Conservation (phyloP, 2,329 filamentous ascomycete species). For the Orbilia quercus region DNA sequence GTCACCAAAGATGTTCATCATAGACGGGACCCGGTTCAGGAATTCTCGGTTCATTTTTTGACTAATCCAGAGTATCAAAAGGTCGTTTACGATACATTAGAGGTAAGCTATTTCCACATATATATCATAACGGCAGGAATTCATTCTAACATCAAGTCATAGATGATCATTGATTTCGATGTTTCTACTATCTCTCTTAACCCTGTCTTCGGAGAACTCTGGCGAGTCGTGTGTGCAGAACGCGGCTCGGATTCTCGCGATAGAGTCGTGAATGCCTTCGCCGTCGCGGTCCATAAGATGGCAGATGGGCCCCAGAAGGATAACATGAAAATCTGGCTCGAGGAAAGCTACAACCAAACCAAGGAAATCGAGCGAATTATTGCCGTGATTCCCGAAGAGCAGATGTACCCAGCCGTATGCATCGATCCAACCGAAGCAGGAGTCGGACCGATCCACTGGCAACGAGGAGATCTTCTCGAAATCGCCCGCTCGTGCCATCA, state of each 20-base stretch:
- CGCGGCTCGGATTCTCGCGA: slow-evolving; percentile 64
- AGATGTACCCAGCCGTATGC: slow-evolving; percentile 67
- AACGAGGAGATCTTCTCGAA: slow-evolving; percentile 67
- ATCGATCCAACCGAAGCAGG: slow-evolving; percentile 67
- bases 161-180: slow-evolving; percentile 65
- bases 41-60: slow-evolving; percentile 45
- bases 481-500: slow-evolving; percentile 68
- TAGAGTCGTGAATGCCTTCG: slow-evolving; percentile 65
- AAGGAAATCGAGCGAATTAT: slow-evolving; percentile 65
- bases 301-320: slow-evolving; percentile 61
- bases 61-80: slow-evolving; percentile 30
- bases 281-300: slow-evolving; percentile 63
- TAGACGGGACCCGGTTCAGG: slow-evolving; percentile 36
- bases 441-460: slow-evolving; percentile 61
- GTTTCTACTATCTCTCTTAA: slow-evolving; percentile 66
- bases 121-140: not conserved
- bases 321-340: slow-evolving; percentile 66
- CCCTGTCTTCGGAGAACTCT: slow-evolving; percentile 67
- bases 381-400: slow-evolving; percentile 62
- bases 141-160: slow-evolving; percentile 13
- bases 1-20: slow-evolving; percentile 43
- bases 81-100: slow-evolving; percentile 42
- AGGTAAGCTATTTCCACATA: slow-evolving; percentile 19
- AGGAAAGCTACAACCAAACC: slow-evolving; percentile 67
- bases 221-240: slow-evolving; percentile 67